Conservation (phyloP, 129 eudicot species). For the Flaveria sonorensis region DNA sequence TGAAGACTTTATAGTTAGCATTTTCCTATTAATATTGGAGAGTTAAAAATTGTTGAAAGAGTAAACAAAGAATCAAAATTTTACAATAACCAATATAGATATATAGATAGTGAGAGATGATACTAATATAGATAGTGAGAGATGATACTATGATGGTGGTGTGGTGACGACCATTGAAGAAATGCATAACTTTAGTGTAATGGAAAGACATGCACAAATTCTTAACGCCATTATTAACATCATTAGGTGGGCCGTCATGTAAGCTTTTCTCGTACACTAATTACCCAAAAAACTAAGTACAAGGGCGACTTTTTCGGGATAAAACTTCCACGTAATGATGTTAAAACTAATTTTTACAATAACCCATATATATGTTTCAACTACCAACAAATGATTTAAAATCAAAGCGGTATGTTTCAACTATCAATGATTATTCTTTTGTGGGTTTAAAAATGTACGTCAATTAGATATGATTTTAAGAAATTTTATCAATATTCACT, state of each 20-base stretch:
- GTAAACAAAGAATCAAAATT: no score
- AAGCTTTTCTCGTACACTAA: conserved; percentile 25
- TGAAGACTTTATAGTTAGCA: no score
- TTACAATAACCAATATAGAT: background rate
- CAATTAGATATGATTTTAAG: background rate
- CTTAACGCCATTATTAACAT: conserved; percentile 35
- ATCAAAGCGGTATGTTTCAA: background rate
- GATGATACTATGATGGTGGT: background rate
- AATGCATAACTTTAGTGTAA: conserved; percentile 27
- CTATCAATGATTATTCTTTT: background rate
- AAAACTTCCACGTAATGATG: background rate
- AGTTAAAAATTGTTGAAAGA: no score
- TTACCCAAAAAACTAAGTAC: conserved; percentile 4
- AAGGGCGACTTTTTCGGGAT: background rate
- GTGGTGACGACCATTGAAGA: conserved; percentile 18
- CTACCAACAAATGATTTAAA: background rate
- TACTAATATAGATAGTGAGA: background rate
- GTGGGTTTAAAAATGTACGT: background rate
- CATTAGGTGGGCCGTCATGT: conserved; percentile 25
- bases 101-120: background rate
- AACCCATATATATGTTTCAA: no score
- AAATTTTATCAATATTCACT: background rate
- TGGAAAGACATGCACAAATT: conserved; percentile 31
- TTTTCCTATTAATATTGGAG: no score
- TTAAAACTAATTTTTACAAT: no score